Conservation (phyloP, 345 rosid genomes). For the Murraya koenigii region DNA sequence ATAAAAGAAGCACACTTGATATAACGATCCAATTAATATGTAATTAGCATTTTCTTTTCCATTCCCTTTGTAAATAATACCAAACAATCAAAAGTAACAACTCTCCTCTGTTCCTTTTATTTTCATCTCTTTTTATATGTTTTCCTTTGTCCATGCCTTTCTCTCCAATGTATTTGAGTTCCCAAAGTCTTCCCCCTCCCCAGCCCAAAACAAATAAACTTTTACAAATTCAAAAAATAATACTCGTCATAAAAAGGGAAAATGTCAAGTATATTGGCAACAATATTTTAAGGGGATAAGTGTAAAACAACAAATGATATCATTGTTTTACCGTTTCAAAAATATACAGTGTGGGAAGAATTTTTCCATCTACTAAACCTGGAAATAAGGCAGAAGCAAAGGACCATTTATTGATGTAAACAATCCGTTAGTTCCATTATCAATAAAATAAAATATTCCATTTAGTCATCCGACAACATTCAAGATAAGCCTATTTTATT, state of each 20-base stretch:
- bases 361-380: background rate
- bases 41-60: background rate
- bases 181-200: background rate
- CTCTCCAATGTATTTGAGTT: background rate
- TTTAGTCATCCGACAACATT: background rate
- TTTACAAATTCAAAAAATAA: background rate
- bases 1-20: background rate
- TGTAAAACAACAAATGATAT: background rate
- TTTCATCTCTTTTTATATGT: background rate
- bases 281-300: background rate
- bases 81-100: background rate
- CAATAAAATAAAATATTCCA: background rate
- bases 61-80: background rate
- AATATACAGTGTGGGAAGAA: background rate
- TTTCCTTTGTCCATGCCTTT: no score
- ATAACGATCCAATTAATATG: background rate
- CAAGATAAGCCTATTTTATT: slow-evolving; percentile 4
- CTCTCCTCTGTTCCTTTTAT: background rate
- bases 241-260: background rate
- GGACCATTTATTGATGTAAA: background rate
- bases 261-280: background rate
- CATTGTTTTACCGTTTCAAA: background rate
- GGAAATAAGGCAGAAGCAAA: background rate
- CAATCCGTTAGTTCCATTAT: background rate
- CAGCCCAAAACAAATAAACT: background rate